Percentiles rank a stretch among this genome's conserved stretches.
Conservation (phyloP, 352 stramenopile genomes). For the Achlya hypogyna region DNA sequence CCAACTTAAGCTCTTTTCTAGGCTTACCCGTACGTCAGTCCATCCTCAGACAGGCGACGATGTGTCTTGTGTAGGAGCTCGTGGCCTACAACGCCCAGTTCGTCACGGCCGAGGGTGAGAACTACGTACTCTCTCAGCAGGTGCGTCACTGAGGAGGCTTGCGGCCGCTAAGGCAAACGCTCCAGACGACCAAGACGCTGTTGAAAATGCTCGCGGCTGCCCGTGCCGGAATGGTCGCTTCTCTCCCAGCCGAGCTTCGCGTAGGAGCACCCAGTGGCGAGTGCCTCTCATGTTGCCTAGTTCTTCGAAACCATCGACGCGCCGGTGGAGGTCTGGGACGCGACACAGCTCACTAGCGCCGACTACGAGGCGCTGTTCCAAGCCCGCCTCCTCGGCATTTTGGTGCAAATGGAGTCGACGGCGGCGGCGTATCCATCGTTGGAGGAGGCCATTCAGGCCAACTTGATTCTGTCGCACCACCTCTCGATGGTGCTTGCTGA, state of each 20-base stretch:
- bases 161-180: not conserved
- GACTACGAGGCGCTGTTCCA: constrained; percentile 10
- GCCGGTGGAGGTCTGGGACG: not conserved
- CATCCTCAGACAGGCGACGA: not conserved
- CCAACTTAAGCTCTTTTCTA: not conserved
- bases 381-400: not conserved
- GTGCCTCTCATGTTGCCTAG: not conserved
- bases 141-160: constrained; percentile 21
- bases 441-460: constrained; percentile 12
- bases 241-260: not conserved
- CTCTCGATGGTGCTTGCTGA: not conserved
- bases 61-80: constrained; percentile 8
- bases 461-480: constrained; percentile 16
- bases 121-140: constrained; percentile 95
- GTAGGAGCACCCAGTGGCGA: not conserved
- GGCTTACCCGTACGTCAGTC: not conserved
- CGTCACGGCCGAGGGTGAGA: constrained; percentile 95
- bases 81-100: constrained; percentile 23
- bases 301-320: not conserved
- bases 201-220: not conserved
- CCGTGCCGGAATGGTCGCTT: not conserved
- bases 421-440: not conserved
- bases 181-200: constrained; percentile 11
- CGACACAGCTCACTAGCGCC: not conserved
- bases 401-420: not conserved